Evolutionary conservation across 1,284 basidiomycete species (phyloP).

Genomic region (Coniferiporia sulphurascens): DNA sequence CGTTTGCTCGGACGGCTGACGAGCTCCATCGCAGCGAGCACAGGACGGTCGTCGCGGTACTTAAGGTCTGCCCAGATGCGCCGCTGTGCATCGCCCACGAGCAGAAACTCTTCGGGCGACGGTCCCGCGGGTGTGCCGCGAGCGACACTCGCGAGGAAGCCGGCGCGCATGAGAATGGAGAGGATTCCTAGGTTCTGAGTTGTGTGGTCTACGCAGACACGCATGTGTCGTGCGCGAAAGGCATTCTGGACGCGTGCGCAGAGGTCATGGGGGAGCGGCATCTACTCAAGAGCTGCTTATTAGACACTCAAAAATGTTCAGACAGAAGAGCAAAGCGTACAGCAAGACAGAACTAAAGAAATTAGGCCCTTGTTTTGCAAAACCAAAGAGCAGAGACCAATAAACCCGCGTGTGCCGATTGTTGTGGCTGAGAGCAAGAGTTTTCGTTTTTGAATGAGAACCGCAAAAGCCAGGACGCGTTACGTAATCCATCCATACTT

Average conservation of each 20-base stretch:
- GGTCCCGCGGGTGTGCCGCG: constrained; percentile 72
- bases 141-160: constrained; percentile 77
- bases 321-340: not conserved
- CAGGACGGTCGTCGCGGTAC: constrained; percentile 81
- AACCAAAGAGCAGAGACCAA: too few species aligned
- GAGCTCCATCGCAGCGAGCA: constrained; percentile 68
- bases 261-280: constrained; percentile 75
- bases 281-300: constrained; percentile 22
- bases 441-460: not conserved
- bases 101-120: constrained; percentile 55
- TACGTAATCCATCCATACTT: too few species aligned
- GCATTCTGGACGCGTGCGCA: constrained; percentile 86
- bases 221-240: constrained; percentile 74
- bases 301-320: not conserved
- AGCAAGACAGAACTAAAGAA: too few species aligned
- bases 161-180: constrained; percentile 80
- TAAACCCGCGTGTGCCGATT: not conserved
- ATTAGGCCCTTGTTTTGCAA: too few species aligned
- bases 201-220: constrained; percentile 70
- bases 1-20: constrained; percentile 72
- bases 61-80: constrained; percentile 90
- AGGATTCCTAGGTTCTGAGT: constrained; percentile 81
- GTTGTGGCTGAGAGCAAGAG: not conserved
- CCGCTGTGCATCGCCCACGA: constrained; percentile 51
- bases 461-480: too few species aligned